Evolutionary conservation across 345 rosid species (phyloP).

Genomic region (Aquilaria malaccensis): DNA sequence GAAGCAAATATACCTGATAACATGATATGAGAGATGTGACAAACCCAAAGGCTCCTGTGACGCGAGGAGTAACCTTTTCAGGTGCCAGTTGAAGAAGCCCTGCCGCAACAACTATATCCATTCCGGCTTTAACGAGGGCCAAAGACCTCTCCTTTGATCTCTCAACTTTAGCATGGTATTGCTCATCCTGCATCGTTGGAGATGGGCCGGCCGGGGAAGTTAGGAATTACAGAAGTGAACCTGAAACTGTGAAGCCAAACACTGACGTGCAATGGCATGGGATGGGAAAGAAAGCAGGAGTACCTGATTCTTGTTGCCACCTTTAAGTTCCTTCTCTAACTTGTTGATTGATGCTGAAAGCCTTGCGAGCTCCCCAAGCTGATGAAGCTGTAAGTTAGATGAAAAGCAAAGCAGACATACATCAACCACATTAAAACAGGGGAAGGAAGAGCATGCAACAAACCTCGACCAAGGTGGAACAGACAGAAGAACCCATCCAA

Average conservation of each 20-base stretch:
- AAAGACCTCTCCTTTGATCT: slow-evolving; percentile 82
- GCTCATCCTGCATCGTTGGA: slow-evolving; percentile 46
- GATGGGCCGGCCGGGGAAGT: neutral
- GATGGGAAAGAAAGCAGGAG: neutral
- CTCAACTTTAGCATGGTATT: slow-evolving; percentile 62
- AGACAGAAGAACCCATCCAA: slow-evolving; percentile 89
- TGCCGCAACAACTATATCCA: slow-evolving; percentile 80
- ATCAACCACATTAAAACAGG: neutral
- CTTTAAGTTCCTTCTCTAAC: slow-evolving; percentile 68
- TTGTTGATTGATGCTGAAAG: slow-evolving; percentile 75
- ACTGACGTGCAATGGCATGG: too few relatives aligned
- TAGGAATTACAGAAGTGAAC: too few relatives aligned
- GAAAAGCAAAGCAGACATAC: neutral
- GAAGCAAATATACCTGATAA: slow-evolving; percentile 58
- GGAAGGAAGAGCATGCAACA: slow-evolving; percentile 1
- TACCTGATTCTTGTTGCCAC: slow-evolving; percentile 57
- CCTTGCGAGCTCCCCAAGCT: slow-evolving; percentile 87
- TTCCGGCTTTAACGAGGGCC: slow-evolving; percentile 69
- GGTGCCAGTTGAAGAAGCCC: slow-evolving; percentile 94
- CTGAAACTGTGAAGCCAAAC: neutral
- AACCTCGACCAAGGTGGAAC: slow-evolving; percentile 84
- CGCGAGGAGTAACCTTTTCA: slow-evolving; percentile 79
- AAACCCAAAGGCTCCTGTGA: slow-evolving; percentile 84
- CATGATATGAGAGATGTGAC: slow-evolving; percentile 81
- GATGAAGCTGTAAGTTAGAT: slow-evolving; percentile 1